Evolutionary conservation across 805 yeast genomes (phyloP).

Genomic region (Candida ficus): DNA sequence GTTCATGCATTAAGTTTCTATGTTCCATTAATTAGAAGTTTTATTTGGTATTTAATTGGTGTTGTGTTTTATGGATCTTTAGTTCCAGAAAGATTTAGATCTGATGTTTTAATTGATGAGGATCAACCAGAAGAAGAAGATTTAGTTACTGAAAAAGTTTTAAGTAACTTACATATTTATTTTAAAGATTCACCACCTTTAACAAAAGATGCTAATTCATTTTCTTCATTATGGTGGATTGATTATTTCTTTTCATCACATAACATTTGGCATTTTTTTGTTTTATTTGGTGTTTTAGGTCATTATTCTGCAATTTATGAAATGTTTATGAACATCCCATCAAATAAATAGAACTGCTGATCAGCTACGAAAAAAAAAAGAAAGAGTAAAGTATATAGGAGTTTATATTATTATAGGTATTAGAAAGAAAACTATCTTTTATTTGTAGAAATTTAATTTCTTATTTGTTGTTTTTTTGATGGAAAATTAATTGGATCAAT

Average conservation of each 20-base stretch:
- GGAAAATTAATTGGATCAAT: conserved; percentile 17
- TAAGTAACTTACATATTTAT: conserved; percentile 29
- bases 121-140: conserved; percentile 31
- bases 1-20: conserved; percentile 47
- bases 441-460: no score
- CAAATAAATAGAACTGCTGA: conserved; percentile 11
- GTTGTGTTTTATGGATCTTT: conserved; percentile 83
- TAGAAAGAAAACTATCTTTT: no score
- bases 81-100: conserved; percentile 84
- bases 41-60: conserved; percentile 73
- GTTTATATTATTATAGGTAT: no score
- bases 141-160: conserved; percentile 27
- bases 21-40: conserved; percentile 65
- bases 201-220: conserved; percentile 29
- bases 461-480: not conserved
- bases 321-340: conserved; percentile 48
- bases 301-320: conserved; percentile 77
- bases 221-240: conserved; percentile 75
- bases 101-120: conserved; percentile 56
- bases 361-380: no score
- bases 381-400: no score
- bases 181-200: conserved; percentile 37
- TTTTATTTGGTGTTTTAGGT: conserved; percentile 81
- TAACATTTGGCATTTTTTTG: conserved; percentile 92
- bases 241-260: conserved; percentile 75